Evolutionary conservation across 2,329 filamentous ascomycete species (phyloP).

Genomic region (Talaromyces funiculosus): DNA sequence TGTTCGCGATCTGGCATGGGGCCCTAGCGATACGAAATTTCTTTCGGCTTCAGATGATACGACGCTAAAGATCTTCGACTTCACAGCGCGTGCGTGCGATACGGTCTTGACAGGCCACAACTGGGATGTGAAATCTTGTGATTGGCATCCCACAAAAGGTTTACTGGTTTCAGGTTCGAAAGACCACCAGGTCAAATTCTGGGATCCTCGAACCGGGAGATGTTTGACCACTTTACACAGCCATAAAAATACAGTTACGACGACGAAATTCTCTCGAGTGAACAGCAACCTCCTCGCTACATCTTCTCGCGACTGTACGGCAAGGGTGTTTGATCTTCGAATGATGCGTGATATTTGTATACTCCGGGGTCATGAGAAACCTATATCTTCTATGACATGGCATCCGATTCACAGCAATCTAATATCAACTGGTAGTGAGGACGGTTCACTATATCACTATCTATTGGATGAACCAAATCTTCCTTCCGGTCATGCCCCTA

Average conservation of each 20-base stretch:
- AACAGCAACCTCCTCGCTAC: conserved; percentile 83
- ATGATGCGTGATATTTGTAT: conserved; percentile 98
- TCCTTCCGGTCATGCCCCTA: conserved; percentile 64
- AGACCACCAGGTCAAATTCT: conserved; percentile 94
- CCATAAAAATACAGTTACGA: conserved; percentile 95
- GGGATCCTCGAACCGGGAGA: conserved; percentile 88
- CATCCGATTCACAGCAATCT: conserved; percentile 88
- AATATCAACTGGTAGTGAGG: conserved; percentile 82
- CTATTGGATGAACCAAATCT: conserved; percentile 92
- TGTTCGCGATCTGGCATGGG: conserved; percentile 86
- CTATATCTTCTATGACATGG: conserved; percentile 87
- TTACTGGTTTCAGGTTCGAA: conserved; percentile 94
- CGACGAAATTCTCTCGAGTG: conserved; percentile 81
- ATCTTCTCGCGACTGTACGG: conserved; percentile 86
- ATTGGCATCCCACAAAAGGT: conserved; percentile 96
- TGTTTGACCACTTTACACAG: conserved; percentile 92
- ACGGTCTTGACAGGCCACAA: conserved; percentile 84
- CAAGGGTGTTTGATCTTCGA: conserved; percentile 86
- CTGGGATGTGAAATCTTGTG: conserved; percentile 95
- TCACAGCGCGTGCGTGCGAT: conserved; percentile 78
- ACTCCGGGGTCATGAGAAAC: conserved; percentile 90
- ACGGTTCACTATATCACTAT: conserved; percentile 88
- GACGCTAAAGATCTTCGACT: conserved; percentile 92
- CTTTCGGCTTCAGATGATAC: conserved; percentile 94
- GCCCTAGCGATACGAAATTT: conserved; percentile 91